Percentiles rank a stretch among this genome's conserved stretches.
Evolutionary conservation across 1,284 basidiomycete species (phyloP).

Genomic region (Ustilago crameri): DNA sequence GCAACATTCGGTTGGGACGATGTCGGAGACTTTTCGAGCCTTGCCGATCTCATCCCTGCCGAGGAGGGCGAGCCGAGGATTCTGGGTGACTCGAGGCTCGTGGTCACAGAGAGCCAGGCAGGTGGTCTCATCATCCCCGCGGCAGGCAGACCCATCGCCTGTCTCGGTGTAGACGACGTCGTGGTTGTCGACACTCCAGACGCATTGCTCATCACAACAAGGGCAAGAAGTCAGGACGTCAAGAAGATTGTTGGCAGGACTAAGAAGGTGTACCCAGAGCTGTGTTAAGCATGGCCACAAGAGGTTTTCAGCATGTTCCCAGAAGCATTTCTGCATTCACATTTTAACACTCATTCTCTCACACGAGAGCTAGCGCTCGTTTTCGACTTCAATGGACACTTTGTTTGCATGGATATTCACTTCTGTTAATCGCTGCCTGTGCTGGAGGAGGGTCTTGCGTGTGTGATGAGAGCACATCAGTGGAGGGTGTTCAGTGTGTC

Average conservation of each 20-base stretch:
- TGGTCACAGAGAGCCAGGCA: conserved; percentile 65
- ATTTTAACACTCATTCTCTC: background rate
- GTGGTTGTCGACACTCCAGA: conserved; percentile 67
- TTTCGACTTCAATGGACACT: conserved; percentile 9
- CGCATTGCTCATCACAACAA: conserved; percentile 65
- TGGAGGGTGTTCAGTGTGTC: too few species aligned
- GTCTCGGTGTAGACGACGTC: conserved; percentile 67
- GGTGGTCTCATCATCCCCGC: conserved; percentile 66
- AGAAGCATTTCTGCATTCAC: too few species aligned
- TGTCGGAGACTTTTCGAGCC: conserved; percentile 65
- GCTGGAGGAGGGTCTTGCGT: too few species aligned
- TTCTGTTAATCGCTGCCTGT: too few species aligned
- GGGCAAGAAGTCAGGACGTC: conserved; percentile 66
- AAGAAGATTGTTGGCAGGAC: conserved; percentile 66
- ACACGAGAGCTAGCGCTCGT: too few species aligned
- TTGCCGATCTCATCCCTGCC: conserved; percentile 66
- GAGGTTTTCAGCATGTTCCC: too few species aligned
- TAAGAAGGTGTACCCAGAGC: conserved; percentile 62
- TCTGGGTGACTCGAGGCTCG: conserved; percentile 61
- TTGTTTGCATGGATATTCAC: background rate
- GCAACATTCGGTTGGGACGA: conserved; percentile 69
- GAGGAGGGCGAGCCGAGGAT: conserved; percentile 67
- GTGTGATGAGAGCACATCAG: too few species aligned
- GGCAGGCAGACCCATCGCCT: conserved; percentile 62
- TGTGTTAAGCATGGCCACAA: conserved; percentile 45